phyloP scores from a whole-genome alignment of 2,329 filamentous ascomycete genomes.

The Fusarium algeriense region DNA sequence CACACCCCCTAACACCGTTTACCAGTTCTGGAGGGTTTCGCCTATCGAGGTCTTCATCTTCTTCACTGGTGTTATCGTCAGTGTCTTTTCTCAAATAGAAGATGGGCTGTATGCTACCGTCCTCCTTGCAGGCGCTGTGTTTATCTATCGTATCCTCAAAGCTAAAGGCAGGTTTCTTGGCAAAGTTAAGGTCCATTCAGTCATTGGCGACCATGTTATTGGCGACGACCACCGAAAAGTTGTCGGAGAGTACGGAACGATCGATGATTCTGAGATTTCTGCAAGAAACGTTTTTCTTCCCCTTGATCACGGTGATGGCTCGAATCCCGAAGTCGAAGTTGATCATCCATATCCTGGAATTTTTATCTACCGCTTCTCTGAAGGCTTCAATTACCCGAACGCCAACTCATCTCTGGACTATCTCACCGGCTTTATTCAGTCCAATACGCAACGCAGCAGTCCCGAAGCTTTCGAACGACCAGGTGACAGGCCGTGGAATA shows the following conservation, averaged over 20 bases:
- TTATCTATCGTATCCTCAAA: conserved; percentile 86
- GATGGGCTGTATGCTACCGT: conserved; percentile 93
- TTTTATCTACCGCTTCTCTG: conserved; percentile 94
- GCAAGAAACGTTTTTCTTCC: conserved; percentile 88
- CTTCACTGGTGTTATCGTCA: conserved; percentile 91
- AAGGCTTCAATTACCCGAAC: conserved; percentile 97
- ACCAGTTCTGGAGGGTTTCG: conserved; percentile 95
- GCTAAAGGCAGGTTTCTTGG: conserved; percentile 88
- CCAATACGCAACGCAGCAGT: conserved; percentile 81
- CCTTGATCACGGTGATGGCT: conserved; percentile 87
- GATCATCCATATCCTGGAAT: conserved; percentile 88
- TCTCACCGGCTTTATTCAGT: conserved; percentile 75
- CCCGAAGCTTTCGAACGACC: conserved; percentile 71
- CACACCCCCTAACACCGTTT: conserved; percentile 89
- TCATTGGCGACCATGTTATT: conserved; percentile 79
- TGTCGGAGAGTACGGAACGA: conserved; percentile 68
- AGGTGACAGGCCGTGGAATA: conserved; percentile 94
- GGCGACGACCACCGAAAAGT: conserved; percentile 67
- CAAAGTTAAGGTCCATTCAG: conserved; percentile 74
- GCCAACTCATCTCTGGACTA: conserved; percentile 89
- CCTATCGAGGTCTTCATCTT: conserved; percentile 93
- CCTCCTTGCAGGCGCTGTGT: conserved; percentile 77
- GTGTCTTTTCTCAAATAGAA: conserved; percentile 89
- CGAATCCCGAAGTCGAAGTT: conserved; percentile 86
- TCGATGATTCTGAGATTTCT: conserved; percentile 61